Conservation (phyloP, 352 stramenopile genomes). For the Phytophthora tubulina region DNA sequence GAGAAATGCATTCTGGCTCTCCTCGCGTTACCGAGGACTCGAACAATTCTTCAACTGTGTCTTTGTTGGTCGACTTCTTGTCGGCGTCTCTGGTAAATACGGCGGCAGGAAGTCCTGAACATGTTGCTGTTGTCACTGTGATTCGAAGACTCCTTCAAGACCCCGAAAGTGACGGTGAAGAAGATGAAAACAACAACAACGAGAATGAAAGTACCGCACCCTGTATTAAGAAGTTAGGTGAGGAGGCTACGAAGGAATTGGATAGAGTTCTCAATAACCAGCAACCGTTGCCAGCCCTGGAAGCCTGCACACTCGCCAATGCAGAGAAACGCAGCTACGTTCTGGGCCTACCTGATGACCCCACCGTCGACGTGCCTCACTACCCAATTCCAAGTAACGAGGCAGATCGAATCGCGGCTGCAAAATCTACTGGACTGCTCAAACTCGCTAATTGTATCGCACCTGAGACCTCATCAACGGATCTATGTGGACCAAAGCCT, state of each 20-base stretch:
- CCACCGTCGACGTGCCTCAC: slow-evolving; percentile 15
- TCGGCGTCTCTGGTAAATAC: slow-evolving; percentile 16
- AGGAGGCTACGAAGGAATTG: slow-evolving; percentile 12
- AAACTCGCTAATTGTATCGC: slow-evolving; percentile 23
- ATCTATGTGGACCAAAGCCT: slow-evolving; percentile 18
- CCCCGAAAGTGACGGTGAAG: background rate
- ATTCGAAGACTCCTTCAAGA: slow-evolving; percentile 26
- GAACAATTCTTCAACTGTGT: slow-evolving; percentile 1
- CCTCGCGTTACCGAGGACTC: slow-evolving; percentile 21
- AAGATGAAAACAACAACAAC: background rate
- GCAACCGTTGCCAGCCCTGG: slow-evolving; percentile 5
- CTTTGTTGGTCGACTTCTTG: slow-evolving; percentile 34
- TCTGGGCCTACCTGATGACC: slow-evolving; percentile 32
- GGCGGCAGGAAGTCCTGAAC: slow-evolving; percentile 15
- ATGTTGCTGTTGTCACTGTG: slow-evolving; percentile 17
- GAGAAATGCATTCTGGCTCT: slow-evolving; percentile 10
- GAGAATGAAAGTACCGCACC: background rate
- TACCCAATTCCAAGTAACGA: slow-evolving; percentile 43
- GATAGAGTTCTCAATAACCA: slow-evolving; percentile 21
- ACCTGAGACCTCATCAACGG: slow-evolving; percentile 15
- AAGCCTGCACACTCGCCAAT: slow-evolving; percentile 31
- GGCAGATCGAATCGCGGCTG: slow-evolving; percentile 25
- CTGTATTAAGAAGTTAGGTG: slow-evolving; percentile 9
- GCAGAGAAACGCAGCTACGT: slow-evolving; percentile 25
- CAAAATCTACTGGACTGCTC: slow-evolving; percentile 19